phyloP scores from a whole-genome alignment of 2,329 filamentous ascomycete genomes.

The Purpureocillium lavendulum region DNA sequence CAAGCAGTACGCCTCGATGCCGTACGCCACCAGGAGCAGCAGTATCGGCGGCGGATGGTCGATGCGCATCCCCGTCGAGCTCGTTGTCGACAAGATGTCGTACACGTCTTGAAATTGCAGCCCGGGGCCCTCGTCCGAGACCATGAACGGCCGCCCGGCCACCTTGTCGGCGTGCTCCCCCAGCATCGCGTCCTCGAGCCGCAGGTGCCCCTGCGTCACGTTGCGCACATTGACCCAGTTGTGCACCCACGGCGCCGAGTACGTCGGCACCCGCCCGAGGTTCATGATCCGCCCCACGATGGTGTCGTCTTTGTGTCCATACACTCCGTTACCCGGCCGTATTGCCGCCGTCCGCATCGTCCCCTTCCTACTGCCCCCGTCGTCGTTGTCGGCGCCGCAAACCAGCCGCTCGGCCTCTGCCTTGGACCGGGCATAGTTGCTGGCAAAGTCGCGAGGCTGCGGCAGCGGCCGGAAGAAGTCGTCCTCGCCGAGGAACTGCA shows the following conservation, averaged over 20 bases:
- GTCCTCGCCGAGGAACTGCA: constrained; percentile 37
- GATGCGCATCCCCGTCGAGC: constrained; percentile 21
- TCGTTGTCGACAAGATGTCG: constrained; percentile 18
- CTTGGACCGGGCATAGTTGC: constrained; percentile 44
- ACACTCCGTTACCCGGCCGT: constrained; percentile 44
- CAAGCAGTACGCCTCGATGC: constrained; percentile 11
- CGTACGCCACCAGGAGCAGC: constrained; percentile 27
- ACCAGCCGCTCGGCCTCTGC: constrained; percentile 42
- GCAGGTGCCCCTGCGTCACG: constrained; percentile 43
- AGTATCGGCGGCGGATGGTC: constrained; percentile 23
- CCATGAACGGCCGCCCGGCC: constrained; percentile 38
- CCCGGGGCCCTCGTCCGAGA: constrained; percentile 42
- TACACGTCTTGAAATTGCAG: constrained; percentile 31
- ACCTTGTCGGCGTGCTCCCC: constrained; percentile 23
- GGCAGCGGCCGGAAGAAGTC: constrained; percentile 32
- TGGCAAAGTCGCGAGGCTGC: constrained; percentile 33
- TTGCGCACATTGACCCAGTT: constrained; percentile 43
- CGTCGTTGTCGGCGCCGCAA: constrained; percentile 28
- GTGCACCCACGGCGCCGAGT: constrained; percentile 35
- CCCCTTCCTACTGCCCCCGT: no score
- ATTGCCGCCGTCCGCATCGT: constrained; percentile 44
- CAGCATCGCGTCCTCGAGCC: constrained; percentile 42
- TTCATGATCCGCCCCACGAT: constrained; percentile 22
- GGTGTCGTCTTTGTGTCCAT: constrained; percentile 35
- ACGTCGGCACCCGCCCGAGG: constrained; percentile 29